These are phyloP conservation scores for Camellia granthamiana DNA, from an alignment of 148 eudicot genomes.

Conservation along the genomic window DNA sequence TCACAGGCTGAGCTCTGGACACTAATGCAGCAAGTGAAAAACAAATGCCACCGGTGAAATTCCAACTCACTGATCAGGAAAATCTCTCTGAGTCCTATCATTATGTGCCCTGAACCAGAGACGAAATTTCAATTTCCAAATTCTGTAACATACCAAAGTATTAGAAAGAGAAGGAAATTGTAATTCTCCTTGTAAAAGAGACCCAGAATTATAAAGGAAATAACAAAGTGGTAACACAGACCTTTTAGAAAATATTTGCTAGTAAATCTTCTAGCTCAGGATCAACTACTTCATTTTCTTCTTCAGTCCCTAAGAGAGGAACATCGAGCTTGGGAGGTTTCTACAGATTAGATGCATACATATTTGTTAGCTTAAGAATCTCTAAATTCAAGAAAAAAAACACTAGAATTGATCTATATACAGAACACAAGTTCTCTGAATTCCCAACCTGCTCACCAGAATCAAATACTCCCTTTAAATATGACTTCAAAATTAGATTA, in stretches of 20 bases:
- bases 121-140: not conserved
- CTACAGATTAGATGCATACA: constrained; percentile 31
- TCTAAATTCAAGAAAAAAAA: not conserved
- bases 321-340: constrained; percentile 70
- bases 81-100: not conserved
- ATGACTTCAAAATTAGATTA: constrained; percentile 1
- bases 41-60: not conserved
- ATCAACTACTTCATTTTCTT: constrained; percentile 48
- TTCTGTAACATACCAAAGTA: not conserved
- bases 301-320: constrained; percentile 42
- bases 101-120: not conserved
- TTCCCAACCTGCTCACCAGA: not conserved
- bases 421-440: not conserved
- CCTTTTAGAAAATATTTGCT: constrained; percentile 70
- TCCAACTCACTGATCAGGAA: not conserved
- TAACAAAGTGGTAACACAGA: not conserved
- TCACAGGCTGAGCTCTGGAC: not conserved
- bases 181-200: not conserved
- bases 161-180: not conserved
- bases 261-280: constrained; percentile 78
- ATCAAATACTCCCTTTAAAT: not conserved
- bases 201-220: not conserved
- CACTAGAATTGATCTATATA: too few species aligned
- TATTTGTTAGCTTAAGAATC: not conserved
- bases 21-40: not conserved